Evolutionary conservation across 176 grass and related monocot genomes (phyloP).

Genomic region (Secale cereale): DNA sequence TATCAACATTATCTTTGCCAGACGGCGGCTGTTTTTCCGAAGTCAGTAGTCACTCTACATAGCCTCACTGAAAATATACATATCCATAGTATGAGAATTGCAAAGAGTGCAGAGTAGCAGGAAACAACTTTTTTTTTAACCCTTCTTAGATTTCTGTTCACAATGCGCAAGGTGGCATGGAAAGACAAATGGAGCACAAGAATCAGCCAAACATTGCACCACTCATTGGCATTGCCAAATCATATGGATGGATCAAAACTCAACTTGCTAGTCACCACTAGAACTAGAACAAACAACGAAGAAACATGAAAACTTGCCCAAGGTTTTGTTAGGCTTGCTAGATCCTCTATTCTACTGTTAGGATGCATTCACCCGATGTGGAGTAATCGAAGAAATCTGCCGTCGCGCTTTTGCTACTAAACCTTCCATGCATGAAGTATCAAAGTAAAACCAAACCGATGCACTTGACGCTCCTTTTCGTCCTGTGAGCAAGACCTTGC

Average conservation of each 20-base stretch:
- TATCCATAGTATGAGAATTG: neutral
- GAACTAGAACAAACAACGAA: neutral
- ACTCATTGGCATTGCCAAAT: slow-evolving; percentile 4
- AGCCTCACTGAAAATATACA: slow-evolving; percentile 11
- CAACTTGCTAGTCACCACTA: neutral
- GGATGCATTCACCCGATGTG: neutral
- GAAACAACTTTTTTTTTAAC: neutral
- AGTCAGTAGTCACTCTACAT: neutral
- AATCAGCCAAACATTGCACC: neutral
- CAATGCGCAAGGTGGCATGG: neutral
- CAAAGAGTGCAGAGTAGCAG: neutral
- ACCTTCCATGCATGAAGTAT: slow-evolving; percentile 52
- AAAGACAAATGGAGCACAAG: slow-evolving; percentile 3
- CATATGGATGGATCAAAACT: neutral
- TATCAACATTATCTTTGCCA: neutral
- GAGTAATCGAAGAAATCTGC: slow-evolving; percentile 17
- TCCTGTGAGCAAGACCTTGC: slow-evolving; percentile 26
- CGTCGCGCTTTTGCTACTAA: slow-evolving; percentile 35
- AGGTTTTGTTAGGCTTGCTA: slow-evolving; percentile 32
- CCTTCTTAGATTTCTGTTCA: slow-evolving; percentile 14
- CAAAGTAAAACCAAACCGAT: slow-evolving; percentile 52
- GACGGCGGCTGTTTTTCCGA: neutral
- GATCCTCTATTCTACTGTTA: slow-evolving; percentile 13
- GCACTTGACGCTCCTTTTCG: slow-evolving; percentile 25
- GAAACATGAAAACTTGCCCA: slow-evolving; percentile 16